A percentile compares a stretch with the other conserved stretches of the same genome.
Conservation (phyloP, 352 stramenopile genomes). For the Phytopythium mirpurense region DNA sequence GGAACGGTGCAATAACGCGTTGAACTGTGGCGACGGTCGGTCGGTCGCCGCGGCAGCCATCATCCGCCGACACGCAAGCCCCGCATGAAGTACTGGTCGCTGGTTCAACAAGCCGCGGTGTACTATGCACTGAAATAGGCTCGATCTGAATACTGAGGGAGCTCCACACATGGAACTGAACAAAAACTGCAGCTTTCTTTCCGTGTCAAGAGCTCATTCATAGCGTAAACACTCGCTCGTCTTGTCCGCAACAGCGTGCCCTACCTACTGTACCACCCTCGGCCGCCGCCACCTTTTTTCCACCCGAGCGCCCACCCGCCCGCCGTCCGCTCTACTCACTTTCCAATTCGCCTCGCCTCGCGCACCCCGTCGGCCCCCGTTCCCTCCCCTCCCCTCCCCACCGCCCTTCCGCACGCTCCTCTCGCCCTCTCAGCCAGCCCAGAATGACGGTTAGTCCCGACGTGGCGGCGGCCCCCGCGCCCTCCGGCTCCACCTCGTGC, state of each 20-base stretch:
- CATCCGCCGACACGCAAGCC: constrained; percentile 8
- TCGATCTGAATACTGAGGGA: too few relatives aligned
- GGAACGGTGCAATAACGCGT: too few relatives aligned
- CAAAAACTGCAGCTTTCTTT: too few relatives aligned
- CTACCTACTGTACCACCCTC: too few relatives aligned
- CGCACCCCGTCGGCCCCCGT: background rate
- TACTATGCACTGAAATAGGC: background rate
- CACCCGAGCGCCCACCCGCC: too few relatives aligned
- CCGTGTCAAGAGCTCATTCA: too few relatives aligned
- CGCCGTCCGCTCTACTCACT: background rate
- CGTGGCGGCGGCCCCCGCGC: background rate
- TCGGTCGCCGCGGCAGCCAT: background rate
- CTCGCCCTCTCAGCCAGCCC: too few relatives aligned
- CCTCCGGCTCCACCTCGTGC: constrained; percentile 5
- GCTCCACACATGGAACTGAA: too few relatives aligned
- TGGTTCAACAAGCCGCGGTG: background rate
- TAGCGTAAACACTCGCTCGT: background rate
- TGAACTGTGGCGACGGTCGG: too few relatives aligned
- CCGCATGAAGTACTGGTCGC: background rate
- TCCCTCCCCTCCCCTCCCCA: background rate
- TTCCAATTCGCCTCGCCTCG: constrained; percentile 6
- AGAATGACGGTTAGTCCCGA: constrained; percentile 2
- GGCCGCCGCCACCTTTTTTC: too few relatives aligned
- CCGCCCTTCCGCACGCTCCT: background rate
- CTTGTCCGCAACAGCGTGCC: background rate